phyloP scores from a whole-genome alignment of 176 grass and related monocot genomes.

The Paspalum vaginatum region DNA sequence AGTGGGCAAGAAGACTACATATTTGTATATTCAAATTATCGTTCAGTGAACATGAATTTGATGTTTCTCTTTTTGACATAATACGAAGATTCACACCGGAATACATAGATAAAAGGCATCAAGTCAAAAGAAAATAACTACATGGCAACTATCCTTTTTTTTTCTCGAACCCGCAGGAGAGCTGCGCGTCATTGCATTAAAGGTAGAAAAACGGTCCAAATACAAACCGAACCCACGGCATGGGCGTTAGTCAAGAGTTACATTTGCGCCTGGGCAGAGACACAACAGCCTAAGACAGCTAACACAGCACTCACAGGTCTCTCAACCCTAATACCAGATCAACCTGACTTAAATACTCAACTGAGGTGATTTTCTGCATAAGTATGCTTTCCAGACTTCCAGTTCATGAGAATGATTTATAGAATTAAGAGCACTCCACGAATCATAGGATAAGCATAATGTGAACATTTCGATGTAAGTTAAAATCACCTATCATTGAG shows the following conservation, averaged over 20 bases:
- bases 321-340: constrained; percentile 11
- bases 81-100: not conserved
- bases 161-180: too few species aligned
- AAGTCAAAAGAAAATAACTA: not conserved
- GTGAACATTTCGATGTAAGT: not conserved
- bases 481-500: constrained; percentile 67
- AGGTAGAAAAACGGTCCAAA: too few species aligned
- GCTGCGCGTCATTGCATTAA: too few species aligned
- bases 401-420: constrained; percentile 3
- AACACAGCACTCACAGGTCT: too few species aligned
- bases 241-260: too few species aligned
- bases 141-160: not conserved
- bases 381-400: not conserved
- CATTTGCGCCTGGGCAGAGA: too few species aligned
- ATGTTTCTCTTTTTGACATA: not conserved
- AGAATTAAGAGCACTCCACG: not conserved
- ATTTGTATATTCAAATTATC: too few species aligned
- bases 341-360: not conserved
- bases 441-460: not conserved
- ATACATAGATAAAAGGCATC: not conserved
- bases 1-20: not conserved
- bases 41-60: not conserved
- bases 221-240: too few species aligned
- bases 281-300: too few species aligned
- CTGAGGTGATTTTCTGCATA: not conserved